Evolutionary conservation across 306 rosid genomes (phyloP).

Genomic region (Senna siamea): DNA sequence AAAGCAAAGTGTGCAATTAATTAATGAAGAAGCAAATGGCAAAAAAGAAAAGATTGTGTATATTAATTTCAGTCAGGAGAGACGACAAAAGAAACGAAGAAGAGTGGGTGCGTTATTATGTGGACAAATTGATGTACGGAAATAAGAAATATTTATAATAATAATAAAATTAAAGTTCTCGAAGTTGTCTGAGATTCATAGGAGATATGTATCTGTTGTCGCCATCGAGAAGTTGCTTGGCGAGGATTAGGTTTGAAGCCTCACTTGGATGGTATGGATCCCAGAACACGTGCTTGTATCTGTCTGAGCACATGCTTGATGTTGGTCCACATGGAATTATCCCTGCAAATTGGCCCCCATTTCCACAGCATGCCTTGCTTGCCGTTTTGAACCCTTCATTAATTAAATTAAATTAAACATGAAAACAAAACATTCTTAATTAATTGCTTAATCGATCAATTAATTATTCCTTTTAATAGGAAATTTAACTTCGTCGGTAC

Average conservation of each 20-base stretch:
- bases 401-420: no score
- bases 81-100: no score
- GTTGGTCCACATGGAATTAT: slow-evolving; percentile 93
- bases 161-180: slow-evolving; percentile 47
- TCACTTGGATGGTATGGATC: slow-evolving; percentile 98
- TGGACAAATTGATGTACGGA: neutral
- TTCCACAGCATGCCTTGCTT: slow-evolving; percentile 86
- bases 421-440: no score
- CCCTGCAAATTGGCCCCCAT: slow-evolving; percentile 94
- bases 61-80: no score
- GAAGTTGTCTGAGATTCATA: slow-evolving; percentile 79
- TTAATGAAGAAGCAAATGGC: no score
- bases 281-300: slow-evolving; percentile 85
- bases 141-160: neutral
- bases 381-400: slow-evolving; percentile 81
- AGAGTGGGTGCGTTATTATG: no score
- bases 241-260: slow-evolving; percentile 78
- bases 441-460: no score
- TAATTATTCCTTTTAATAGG: no score
- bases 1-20: neutral
- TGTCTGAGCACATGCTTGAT: slow-evolving; percentile 72
- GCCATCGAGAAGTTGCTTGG: slow-evolving; percentile 82
- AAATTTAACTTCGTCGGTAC: no score
- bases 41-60: no score
- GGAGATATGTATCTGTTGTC: slow-evolving; percentile 72